These are phyloP conservation scores for Dipodascus geniculatus DNA, from an alignment of 805 yeast species.

Conservation along the genomic window DNA sequence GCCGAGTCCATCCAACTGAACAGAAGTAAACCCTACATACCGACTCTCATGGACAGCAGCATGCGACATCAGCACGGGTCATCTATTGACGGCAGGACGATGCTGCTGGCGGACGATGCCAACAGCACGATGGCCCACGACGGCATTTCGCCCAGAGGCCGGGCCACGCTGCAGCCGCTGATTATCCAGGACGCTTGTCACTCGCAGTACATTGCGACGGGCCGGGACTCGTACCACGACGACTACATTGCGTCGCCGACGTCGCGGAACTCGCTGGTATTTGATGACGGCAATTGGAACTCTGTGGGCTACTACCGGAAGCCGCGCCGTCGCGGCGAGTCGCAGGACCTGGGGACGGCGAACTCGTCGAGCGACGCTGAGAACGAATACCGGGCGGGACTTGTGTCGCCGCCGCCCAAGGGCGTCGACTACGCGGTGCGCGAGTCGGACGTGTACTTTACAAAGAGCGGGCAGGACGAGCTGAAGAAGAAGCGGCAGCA, in stretches of 20 bases:
- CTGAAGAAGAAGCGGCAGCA: neutral
- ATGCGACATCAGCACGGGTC: neutral
- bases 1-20: neutral
- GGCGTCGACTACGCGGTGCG: conserved; percentile 36
- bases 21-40: neutral
- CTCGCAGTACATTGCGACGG: neutral
- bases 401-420: conserved; percentile 11
- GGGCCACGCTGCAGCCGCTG: neutral
- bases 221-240: neutral
- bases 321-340: conserved; percentile 14
- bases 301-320: conserved; percentile 12
- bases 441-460: conserved; percentile 42
- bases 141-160: neutral
- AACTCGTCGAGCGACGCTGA: conserved; percentile 10
- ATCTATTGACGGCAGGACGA: neutral
- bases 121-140: neutral
- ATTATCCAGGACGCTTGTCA: neutral
- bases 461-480: conserved; percentile 7
- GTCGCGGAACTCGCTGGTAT: conserved; percentile 3
- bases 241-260: conserved; percentile 7
- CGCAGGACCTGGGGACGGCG: conserved; percentile 12
- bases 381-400: conserved; percentile 13
- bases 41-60: neutral
- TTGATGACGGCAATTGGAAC: neutral
- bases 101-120: neutral